Base-by-base conservation (phyloP, 176 grass and related monocot genomes). In the Oryza meridionalis region DNA sequence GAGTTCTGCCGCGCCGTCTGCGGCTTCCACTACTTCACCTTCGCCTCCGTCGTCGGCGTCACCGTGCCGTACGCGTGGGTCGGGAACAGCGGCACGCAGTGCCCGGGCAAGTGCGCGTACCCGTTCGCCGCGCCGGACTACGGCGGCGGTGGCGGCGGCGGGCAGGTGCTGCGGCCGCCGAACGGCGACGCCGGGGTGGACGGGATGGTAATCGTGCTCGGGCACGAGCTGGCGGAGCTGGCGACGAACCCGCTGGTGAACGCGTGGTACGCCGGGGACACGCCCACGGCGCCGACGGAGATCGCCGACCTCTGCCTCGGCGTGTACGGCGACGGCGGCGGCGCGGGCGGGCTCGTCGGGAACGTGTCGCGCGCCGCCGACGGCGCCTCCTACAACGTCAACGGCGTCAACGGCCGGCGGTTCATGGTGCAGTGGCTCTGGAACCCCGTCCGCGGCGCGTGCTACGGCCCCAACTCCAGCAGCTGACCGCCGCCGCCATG, bases 361-460 rank as follows among this genome's bases (percentile, higher is more conserved):
- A 87, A 89, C 68, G 93, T 99, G 46, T 91, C 65, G 26, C 85
- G 44, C 22, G 77, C 68, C 37, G 44, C 87, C 16, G 88, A 88
- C 35, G 96, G 93, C 35, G 72, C 4, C 27, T 70, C 89, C 11
- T 99, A 93, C 86, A 99, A 96, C 68, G 63, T 96, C 8, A 88
- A 95, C 55, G 96, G 96, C 25, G 73, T 86, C 63, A 92, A 94
- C 49, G 93, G 96, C 31, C 82, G 93, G 35, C 87, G 86, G 46
- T 99, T 96, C 80, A 64, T 99, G 27, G 72, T 99, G 75, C 93
- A 94, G 89, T 99, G 96, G 96, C 55, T 99, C 58, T 99, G 96
- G 96, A 88, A 94, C 78, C 88, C 70, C 1, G 81, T 86, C 25
- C 84, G 72, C 49, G 78, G 81, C 43, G 70, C 77, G 67, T 99